Evolutionary conservation across 1,284 basidiomycete genomes (phyloP).

Genomic region (Takashimella koratensis): DNA sequence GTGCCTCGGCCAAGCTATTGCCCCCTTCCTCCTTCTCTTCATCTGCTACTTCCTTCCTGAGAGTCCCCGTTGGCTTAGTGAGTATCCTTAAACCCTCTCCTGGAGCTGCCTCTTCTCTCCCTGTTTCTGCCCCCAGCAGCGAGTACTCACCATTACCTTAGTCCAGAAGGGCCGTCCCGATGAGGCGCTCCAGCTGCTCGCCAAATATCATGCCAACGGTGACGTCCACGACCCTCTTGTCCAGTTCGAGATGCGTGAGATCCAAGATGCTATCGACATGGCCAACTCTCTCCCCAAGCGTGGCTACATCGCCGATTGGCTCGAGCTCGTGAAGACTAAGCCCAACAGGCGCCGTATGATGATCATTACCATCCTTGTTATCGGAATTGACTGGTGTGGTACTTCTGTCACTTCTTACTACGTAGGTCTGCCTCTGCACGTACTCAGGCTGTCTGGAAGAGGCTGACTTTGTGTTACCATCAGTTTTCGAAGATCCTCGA

Average conservation of each 20-base stretch:
- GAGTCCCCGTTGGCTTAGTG: conserved; percentile 55
- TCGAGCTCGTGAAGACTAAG: no score
- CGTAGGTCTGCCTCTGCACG: conserved; percentile 63
- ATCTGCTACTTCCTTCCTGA: conserved; percentile 6
- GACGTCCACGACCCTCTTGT: conserved; percentile 22
- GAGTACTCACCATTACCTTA: no score
- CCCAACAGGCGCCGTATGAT: conserved; percentile 25
- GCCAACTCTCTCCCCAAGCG: conserved; percentile 29
- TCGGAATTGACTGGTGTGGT: no score
- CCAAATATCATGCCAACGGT: conserved; percentile 31
- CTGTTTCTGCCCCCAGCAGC: no score
- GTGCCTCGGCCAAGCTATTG: conserved; percentile 9
- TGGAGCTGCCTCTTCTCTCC: conserved; percentile 30
- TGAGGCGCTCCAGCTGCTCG: conserved; percentile 31
- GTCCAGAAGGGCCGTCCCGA: conserved; percentile 25
- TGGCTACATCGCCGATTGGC: conserved; percentile 8
- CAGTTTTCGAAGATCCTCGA: conserved; percentile 10
- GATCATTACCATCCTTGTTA: conserved; percentile 34
- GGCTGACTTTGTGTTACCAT: no score
- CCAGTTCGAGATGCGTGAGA: conserved; percentile 29
- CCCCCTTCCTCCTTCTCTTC: conserved; percentile 8
- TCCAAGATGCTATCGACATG: conserved; percentile 45
- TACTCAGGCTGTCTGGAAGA: no score
- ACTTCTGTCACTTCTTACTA: conserved; percentile 53
- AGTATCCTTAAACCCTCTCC: no score